Percentiles rank a stretch among this genome's conserved stretches.
These are phyloP conservation scores for Phytopythium cucurbitacearum DNA, from an alignment of 352 stramenopile genomes.

Conservation along the genomic window DNA sequence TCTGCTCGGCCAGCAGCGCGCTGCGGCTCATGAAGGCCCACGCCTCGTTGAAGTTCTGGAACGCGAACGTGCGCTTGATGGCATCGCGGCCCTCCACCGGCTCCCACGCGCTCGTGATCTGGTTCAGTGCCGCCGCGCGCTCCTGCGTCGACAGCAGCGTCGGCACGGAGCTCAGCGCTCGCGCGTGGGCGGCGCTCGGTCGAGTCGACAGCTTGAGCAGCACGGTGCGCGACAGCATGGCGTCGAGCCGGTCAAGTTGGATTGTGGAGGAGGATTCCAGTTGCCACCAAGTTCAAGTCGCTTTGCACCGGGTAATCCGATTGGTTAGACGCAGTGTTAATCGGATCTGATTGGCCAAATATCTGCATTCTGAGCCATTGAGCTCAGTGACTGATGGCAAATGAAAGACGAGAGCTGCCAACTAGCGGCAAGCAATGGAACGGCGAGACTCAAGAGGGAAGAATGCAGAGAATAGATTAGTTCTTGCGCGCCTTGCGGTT, in stretches of 20 bases:
- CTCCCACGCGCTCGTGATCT: constrained; percentile 50
- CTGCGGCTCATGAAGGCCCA: constrained; percentile 79
- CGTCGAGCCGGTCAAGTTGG: not conserved
- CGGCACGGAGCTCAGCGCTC: constrained; percentile 25
- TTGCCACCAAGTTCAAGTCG: too few species aligned
- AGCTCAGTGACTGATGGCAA: too few species aligned
- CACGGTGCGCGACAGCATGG: not conserved
- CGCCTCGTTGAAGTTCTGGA: constrained; percentile 79
- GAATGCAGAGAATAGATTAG: constrained; percentile 14
- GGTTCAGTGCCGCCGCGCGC: constrained; percentile 28
- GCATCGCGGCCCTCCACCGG: constrained; percentile 61
- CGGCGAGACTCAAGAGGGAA: too few species aligned
- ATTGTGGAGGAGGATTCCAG: too few species aligned
- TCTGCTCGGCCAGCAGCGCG: constrained; percentile 75
- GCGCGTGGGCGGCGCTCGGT: not conserved
- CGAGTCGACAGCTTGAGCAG: constrained; percentile 6
- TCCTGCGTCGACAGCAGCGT: constrained; percentile 43
- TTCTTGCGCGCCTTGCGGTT: constrained; percentile 77
- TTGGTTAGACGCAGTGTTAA: too few species aligned
- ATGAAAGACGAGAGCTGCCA: too few species aligned
- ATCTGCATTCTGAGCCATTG: too few species aligned
- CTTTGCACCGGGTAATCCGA: too few species aligned
- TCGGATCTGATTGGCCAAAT: too few species aligned
- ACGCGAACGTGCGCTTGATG: constrained; percentile 81
- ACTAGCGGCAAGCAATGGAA: too few species aligned